Base-by-base conservation (phyloP, 2,329 filamentous ascomycete genomes). In the Colletotrichum sp. region DNA sequence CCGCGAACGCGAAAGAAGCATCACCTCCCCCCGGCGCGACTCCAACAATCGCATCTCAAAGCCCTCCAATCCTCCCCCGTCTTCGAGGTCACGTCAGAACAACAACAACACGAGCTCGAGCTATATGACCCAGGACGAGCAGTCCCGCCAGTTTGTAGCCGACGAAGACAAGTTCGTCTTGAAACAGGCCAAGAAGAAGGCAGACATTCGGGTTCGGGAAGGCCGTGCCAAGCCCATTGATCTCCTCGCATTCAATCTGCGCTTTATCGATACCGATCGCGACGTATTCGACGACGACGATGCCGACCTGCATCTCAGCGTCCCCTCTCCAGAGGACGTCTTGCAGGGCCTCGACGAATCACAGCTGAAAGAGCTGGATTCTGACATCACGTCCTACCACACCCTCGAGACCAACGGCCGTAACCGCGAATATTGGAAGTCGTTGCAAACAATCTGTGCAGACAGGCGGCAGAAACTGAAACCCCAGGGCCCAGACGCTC, bases 151-250 rank as follows among this genome's bases (percentile, higher is more conserved):
- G 82, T 99, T 97, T 89, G 95, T 99, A 24, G 95, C 96, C 68
- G 95, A 98, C 80, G 97, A 99, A 84, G 97, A 99, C 87, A 93
- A 94, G 78, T 99, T 99, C 82, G 97, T 99, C 72, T 88, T 99
- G 81, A 96, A 96, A 85, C 97, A 99, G 86, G 94, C 96, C 63
- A 99, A 99, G 89, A 99, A 98, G 88, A 99, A 98, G 88, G 96
- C 97, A 57, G 95, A 96, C 78, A 98, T 99, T 79, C 94, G 97
- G 55, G 96, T 99, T 61, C 95, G 96, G 80, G 96, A 98, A 84
- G 94, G 95, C 13, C 92, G 98, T 79, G 96, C 96, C 72, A 96
- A 95, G 82, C 95, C 96, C 12, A 96, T 99, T 81, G 97, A 99
- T 86, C 96, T 95, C 89, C 91, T 99, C 61, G 95, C 96, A 1